Conservation (phyloP, 1,284 basidiomycete species). For the Bjerkandera adusta region DNA sequence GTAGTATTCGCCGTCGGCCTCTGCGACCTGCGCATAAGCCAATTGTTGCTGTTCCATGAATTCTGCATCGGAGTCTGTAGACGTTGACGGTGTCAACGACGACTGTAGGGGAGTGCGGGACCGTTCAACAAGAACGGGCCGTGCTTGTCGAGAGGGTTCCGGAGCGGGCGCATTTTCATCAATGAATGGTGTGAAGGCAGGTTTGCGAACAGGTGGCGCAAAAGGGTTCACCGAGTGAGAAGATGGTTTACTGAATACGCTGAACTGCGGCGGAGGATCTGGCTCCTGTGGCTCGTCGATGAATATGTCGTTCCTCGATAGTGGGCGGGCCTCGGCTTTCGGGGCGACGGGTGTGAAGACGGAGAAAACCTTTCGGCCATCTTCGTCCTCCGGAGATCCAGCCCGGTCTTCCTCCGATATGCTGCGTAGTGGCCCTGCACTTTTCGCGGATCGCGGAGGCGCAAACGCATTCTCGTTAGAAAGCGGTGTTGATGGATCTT, state of each 20-base stretch:
- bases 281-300: slow-evolving; percentile 43
- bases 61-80: slow-evolving; percentile 16
- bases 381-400: slow-evolving; percentile 36
- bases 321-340: slow-evolving; percentile 9
- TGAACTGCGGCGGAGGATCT: slow-evolving; percentile 3
- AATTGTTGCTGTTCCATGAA: slow-evolving; percentile 19
- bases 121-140: neutral
- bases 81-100: slow-evolving; percentile 18
- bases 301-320: slow-evolving; percentile 37
- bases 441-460: neutral
- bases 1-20: slow-evolving; percentile 21
- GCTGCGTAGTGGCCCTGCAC: neutral
- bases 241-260: slow-evolving; percentile 10
- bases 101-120: slow-evolving; percentile 23
- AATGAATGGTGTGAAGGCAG: slow-evolving; percentile 17
- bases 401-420: slow-evolving; percentile 37
- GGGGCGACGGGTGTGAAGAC: slow-evolving; percentile 61
- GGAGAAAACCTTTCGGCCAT: slow-evolving; percentile 43
- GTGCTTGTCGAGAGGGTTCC: neutral
- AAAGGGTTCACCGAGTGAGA: neutral
- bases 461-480: neutral
- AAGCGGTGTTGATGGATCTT: slow-evolving; percentile 1
- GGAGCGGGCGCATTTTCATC: slow-evolving; percentile 9
- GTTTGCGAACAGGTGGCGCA: neutral
- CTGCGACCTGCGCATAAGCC: slow-evolving; percentile 14